Conservation (phyloP, 2,329 filamentous ascomycete species). For the Botryotinia calthae region DNA sequence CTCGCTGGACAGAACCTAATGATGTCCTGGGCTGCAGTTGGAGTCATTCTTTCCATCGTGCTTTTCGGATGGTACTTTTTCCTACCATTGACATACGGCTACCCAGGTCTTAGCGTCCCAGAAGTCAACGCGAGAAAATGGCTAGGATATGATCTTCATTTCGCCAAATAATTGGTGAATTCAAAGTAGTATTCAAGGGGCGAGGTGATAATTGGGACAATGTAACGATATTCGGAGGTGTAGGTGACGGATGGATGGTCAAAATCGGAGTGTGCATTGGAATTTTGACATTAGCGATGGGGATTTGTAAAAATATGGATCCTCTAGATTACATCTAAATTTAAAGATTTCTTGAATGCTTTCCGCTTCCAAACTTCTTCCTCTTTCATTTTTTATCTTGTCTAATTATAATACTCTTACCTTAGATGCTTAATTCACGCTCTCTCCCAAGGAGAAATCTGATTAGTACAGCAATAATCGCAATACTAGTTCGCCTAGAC, state of each 20-base stretch:
- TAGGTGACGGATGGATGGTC: background rate
- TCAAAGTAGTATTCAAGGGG: background rate
- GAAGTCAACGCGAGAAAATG: constrained; percentile 85
- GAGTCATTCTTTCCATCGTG: constrained; percentile 64
- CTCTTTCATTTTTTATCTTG: background rate
- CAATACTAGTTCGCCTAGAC: background rate
- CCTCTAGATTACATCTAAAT: background rate
- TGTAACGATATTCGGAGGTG: constrained; percentile 5
- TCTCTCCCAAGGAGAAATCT: background rate
- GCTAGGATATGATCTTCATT: constrained; percentile 96
- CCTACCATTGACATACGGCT: constrained; percentile 91
- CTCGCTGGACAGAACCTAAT: constrained; percentile 75
- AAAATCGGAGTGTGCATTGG: background rate
- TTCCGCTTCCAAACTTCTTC: background rate
- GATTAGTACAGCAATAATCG: background rate
- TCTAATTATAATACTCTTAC: background rate
- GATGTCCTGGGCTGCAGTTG: constrained; percentile 74
- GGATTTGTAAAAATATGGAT: constrained; percentile 1
- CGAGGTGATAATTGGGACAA: background rate
- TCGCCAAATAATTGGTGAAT: constrained; percentile 70
- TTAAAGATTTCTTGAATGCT: background rate
- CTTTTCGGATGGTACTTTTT: constrained; percentile 88
- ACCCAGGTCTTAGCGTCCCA: constrained; percentile 77
- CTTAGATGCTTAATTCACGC: background rate
- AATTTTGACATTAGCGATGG: constrained; percentile 1